Base-by-base conservation (phyloP, 2,329 filamentous ascomycete species). In the Teratosphaeria zuluensis region DNA sequence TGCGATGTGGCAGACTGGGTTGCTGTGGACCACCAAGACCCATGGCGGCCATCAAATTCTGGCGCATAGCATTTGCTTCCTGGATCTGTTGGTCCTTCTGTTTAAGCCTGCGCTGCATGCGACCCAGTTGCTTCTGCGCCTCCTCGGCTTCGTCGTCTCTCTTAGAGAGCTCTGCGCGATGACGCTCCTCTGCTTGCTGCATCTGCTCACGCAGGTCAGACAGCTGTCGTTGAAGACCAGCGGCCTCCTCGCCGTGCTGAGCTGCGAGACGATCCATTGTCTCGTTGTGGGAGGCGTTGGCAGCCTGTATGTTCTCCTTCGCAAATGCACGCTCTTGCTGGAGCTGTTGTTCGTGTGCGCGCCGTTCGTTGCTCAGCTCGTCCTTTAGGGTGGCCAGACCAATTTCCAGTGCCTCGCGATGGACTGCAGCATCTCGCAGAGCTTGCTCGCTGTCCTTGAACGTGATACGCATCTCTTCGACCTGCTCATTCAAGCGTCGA, bases 11-110 rank as follows among this genome's bases (percentile, higher is more conserved):
- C 7, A 66, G 42, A 19, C 51, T 58, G 12, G 58, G 19, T 31
- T 58, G 52, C 51, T 52, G 51, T 7, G 58, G 56, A 16, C 60
- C 62, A 19, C 54, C 61, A 21, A 73, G 54, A 2, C 70, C 71
- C 72, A 74, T 73, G 4, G 73, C 70, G 9, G 67, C 67, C 66
- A 74, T 70, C 31, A 76, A 63, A 51, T 71, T 71, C 21, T 62
- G 64, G 21, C 71, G 69, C 66, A 75, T 70, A 5, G 70, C 69
- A 58, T 74, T 69, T 6, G 73, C 72, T 64, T 75, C 68, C 9
- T 68, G 62, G 57, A 76, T 69, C 42, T 75, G 70, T 32, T 65
- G 64, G 51, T 73, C 71, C 55, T 71, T 73, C 53, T 69, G 66
- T 9, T 68, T 61, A 58, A 70, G 72, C 48, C 72, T 70, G 19